phyloP scores from a whole-genome alignment of 805 yeast genomes.

The Metschnikowia dekortorum region DNA sequence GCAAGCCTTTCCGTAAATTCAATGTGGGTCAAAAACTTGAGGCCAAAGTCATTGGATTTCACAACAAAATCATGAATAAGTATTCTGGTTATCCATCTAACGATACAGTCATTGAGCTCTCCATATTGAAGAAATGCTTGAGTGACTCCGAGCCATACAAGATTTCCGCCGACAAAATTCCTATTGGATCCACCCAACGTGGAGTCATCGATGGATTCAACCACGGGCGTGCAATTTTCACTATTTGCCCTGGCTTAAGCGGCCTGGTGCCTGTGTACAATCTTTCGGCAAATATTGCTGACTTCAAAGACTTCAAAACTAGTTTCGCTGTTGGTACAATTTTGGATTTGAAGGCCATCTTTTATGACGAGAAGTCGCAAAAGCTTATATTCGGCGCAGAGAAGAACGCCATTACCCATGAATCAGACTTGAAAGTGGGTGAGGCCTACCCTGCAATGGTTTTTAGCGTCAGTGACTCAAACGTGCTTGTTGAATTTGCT shows the following conservation, averaged over 20 bases:
- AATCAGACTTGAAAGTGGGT: slow-evolving; percentile 53
- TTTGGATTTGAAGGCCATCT: slow-evolving; percentile 51
- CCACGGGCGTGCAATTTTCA: slow-evolving; percentile 61
- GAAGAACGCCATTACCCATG: slow-evolving; percentile 33
- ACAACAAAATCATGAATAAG: slow-evolving; percentile 63
- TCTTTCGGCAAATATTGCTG: slow-evolving; percentile 49
- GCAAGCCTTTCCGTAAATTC: slow-evolving; percentile 57
- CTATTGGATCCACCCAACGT: slow-evolving; percentile 46
- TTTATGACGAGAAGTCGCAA: slow-evolving; percentile 51
- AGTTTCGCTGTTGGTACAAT: slow-evolving; percentile 72
- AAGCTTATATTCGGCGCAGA: slow-evolving; percentile 49
- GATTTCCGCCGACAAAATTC: slow-evolving; percentile 23
- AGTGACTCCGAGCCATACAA: slow-evolving; percentile 14
- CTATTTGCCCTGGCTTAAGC: slow-evolving; percentile 60
- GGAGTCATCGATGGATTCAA: slow-evolving; percentile 66
- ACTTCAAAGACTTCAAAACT: slow-evolving; percentile 47
- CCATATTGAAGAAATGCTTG: slow-evolving; percentile 45
- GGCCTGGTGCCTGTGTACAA: slow-evolving; percentile 68
- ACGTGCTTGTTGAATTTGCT: slow-evolving; percentile 68
- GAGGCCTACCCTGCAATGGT: slow-evolving; percentile 58
- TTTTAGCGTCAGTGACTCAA: slow-evolving; percentile 51
- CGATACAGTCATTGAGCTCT: slow-evolving; percentile 59
- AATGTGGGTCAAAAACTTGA: slow-evolving; percentile 52
- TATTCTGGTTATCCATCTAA: slow-evolving; percentile 52
- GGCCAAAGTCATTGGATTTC: slow-evolving; percentile 72